Percentiles rank a stretch among this genome's conserved stretches.
Conservation (phyloP, 768 basidiomycete species). For the Russula sp. region DNA sequence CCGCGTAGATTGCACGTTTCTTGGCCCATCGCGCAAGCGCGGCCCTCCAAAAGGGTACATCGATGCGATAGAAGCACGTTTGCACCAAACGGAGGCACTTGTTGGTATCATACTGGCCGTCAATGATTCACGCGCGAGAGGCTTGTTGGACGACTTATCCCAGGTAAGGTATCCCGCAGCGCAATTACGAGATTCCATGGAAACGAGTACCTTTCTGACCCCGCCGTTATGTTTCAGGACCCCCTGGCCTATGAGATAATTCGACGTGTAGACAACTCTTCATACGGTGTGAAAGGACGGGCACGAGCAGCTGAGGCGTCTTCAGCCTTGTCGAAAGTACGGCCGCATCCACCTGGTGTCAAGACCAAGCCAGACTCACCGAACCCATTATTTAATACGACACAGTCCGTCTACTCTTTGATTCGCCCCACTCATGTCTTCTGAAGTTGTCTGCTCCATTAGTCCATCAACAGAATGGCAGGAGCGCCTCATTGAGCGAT, state of each 20-base stretch:
- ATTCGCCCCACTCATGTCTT: background rate
- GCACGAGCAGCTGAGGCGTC: slow-evolving; percentile 37
- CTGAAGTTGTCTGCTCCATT: background rate
- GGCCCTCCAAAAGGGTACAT: slow-evolving; percentile 94
- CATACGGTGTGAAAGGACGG: slow-evolving; percentile 72
- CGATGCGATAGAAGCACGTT: slow-evolving; percentile 84
- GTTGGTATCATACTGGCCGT: slow-evolving; percentile 73
- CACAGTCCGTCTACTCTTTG: slow-evolving; percentile 45
- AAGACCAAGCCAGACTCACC: slow-evolving; percentile 22
- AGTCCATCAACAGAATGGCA: slow-evolving; percentile 86
- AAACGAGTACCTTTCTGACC: background rate
- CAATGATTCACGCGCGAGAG: slow-evolving; percentile 32
- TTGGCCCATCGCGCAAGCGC: slow-evolving; percentile 74
- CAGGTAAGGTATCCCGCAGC: slow-evolving; percentile 27
- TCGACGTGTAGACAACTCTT: slow-evolving; percentile 70
- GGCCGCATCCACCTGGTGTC: slow-evolving; percentile 22
- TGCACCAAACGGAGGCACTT: slow-evolving; percentile 88
- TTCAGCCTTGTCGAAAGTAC: slow-evolving; percentile 25
- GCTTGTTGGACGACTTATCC: slow-evolving; percentile 36
- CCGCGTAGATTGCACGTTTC: slow-evolving; percentile 62
- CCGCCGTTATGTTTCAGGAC: slow-evolving; percentile 41
- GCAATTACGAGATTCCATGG: background rate
- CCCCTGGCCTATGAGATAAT: slow-evolving; percentile 75
- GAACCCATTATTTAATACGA: slow-evolving; percentile 35
- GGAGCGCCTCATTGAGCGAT: slow-evolving; percentile 45